phyloP scores from a whole-genome alignment of 1,284 basidiomycete genomes.

The Apiotrichum veenhuisii region DNA sequence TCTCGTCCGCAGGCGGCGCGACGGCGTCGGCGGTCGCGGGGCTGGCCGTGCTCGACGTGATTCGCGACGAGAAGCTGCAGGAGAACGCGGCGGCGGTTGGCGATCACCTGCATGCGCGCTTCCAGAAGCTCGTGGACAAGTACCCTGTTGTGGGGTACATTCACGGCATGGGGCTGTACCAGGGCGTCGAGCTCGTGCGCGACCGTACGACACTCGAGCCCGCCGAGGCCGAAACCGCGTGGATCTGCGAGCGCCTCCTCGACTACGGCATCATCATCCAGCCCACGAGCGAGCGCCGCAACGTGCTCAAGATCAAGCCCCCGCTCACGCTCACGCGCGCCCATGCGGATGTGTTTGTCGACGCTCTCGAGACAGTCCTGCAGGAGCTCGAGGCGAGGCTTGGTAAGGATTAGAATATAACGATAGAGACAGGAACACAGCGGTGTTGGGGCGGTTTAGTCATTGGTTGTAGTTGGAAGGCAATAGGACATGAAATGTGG shows the following conservation, averaged over 20 bases:
- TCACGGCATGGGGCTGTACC: conserved; percentile 15
- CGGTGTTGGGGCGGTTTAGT: no score
- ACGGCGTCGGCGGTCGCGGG: conserved; percentile 20
- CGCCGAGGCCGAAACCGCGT: conserved; percentile 6
- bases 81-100: conserved; percentile 6
- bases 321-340: conserved; percentile 10
- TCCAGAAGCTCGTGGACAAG: not conserved
- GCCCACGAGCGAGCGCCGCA: conserved; percentile 13
- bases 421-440: no score
- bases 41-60: conserved; percentile 9
- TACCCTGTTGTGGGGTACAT: conserved; percentile 4
- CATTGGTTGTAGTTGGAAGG: no score
- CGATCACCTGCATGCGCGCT: not conserved
- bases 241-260: conserved; percentile 17
- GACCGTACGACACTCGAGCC: not conserved
- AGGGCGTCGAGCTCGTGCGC: conserved; percentile 15
- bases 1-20: conserved; percentile 23
- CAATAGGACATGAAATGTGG: no score
- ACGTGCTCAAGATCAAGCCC: conserved; percentile 21
- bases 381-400: conserved; percentile 7
- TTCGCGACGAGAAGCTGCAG: conserved; percentile 12
- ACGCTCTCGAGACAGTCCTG: conserved; percentile 8
- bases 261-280: conserved; percentile 14
- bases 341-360: conserved; percentile 11
- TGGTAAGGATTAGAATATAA: no score